Evolutionary conservation across 2,329 filamentous ascomycete genomes (phyloP).

Genomic region (Pleoardoris graminearum): DNA sequence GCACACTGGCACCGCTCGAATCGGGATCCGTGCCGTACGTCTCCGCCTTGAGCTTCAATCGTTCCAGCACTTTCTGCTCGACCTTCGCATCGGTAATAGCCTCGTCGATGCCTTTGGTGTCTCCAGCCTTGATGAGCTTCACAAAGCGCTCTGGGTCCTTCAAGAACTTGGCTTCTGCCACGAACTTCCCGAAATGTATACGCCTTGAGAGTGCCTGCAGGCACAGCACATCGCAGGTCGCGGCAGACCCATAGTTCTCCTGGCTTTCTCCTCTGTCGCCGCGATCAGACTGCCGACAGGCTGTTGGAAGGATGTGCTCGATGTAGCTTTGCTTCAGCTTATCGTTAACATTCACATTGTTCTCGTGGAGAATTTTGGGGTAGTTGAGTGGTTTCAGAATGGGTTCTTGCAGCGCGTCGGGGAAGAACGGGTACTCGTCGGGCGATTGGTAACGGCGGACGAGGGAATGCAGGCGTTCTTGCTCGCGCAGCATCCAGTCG

Average conservation of each 20-base stretch:
- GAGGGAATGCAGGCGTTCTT: conserved; percentile 87
- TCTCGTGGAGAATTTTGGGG: conserved; percentile 82
- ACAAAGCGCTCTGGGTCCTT: conserved; percentile 81
- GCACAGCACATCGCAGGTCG: conserved; percentile 86
- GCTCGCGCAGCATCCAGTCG: conserved; percentile 90
- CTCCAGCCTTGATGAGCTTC: conserved; percentile 75
- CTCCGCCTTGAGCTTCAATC: conserved; percentile 83
- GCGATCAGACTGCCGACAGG: conserved; percentile 77
- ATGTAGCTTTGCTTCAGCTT: conserved; percentile 87
- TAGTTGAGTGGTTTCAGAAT: conserved; percentile 89
- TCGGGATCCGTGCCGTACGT: conserved; percentile 93
- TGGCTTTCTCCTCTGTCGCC: conserved; percentile 80
- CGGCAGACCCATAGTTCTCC: conserved; percentile 94
- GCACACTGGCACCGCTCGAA: conserved; percentile 55
- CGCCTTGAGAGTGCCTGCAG: conserved; percentile 86
- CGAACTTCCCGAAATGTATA: conserved; percentile 98
- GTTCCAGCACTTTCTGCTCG: conserved; percentile 87
- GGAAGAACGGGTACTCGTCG: conserved; percentile 98
- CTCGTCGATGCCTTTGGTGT: conserved; percentile 79
- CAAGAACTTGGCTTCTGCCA: conserved; percentile 92
- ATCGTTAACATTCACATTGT: conserved; percentile 87
- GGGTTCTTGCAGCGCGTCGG: conserved; percentile 73
- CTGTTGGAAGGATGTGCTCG: conserved; percentile 76
- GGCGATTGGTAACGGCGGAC: conserved; percentile 95
- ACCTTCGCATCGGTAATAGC: conserved; percentile 90